A percentile compares a stretch with the other conserved stretches of the same genome.
phyloP scores from a whole-genome alignment of 1,139 yeast genomes.

The Trichomonascaceae sp. region DNA sequence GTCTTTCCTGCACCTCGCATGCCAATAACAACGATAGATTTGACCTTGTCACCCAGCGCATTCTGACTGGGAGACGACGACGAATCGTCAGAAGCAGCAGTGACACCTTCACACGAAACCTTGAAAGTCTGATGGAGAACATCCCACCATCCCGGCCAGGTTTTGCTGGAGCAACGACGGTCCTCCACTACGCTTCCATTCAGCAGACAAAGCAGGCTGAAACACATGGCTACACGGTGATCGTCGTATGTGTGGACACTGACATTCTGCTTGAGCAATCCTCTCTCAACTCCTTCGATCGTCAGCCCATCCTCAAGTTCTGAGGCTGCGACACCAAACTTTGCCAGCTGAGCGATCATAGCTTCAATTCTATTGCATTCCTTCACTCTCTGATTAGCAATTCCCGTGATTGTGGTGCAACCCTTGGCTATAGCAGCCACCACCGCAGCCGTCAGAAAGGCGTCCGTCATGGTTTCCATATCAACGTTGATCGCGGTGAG shows the following conservation, averaged over 20 bases:
- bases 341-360: constrained; percentile 76
- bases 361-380: constrained; percentile 96
- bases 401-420: constrained; percentile 71
- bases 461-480: constrained; percentile 99
- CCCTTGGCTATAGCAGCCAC: constrained; percentile 75
- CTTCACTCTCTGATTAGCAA: constrained; percentile 95
- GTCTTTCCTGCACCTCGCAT: constrained; percentile 99
- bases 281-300: constrained; percentile 46
- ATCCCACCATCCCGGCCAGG: constrained; percentile 99
- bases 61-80: constrained; percentile 1
- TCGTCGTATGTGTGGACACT: constrained; percentile 82
- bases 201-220: constrained; percentile 60
- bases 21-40: constrained; percentile 74
- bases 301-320: constrained; percentile 91
- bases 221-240: constrained; percentile 97
- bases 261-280: constrained; percentile 27
- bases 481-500: constrained; percentile 67
- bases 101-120: constrained; percentile 47
- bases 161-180: constrained; percentile 86
- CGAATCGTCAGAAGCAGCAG: constrained; percentile 1
- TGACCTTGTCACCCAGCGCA: constrained; percentile 27
- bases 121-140: constrained; percentile 58
- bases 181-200: constrained; percentile 64
- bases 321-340: constrained; percentile 75
- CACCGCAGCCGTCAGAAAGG: constrained; percentile 90